Evolutionary conservation across 1,139 yeast species (phyloP).

Genomic region (Hansenula anomala): DNA sequence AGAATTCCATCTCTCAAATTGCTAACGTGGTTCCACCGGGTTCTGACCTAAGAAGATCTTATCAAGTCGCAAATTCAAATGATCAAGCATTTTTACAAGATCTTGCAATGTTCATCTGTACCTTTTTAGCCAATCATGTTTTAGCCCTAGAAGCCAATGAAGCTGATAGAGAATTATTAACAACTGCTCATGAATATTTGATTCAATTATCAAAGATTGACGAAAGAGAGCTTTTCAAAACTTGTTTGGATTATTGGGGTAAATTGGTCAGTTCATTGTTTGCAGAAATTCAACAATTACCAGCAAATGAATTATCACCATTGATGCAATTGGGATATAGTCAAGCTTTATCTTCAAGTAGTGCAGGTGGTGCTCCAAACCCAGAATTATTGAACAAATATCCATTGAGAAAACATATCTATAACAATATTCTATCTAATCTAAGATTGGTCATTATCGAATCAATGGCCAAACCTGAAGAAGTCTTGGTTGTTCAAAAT

Average conservation of each 20-base stretch:
- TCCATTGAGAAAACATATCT: conserved; percentile 83
- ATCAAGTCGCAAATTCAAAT: conserved; percentile 67
- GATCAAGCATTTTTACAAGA: conserved; percentile 96
- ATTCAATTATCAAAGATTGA: conserved; percentile 86
- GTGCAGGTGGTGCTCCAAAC: conserved; percentile 78
- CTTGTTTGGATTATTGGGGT: conserved; percentile 93
- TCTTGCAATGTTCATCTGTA: conserved; percentile 87
- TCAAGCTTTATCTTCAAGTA: conserved; percentile 39
- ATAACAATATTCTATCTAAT: conserved; percentile 68
- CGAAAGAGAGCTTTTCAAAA: conserved; percentile 93
- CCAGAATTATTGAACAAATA: conserved; percentile 71
- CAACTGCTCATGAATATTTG: conserved; percentile 74
- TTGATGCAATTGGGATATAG: conserved; percentile 66
- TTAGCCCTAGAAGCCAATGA: conserved; percentile 64
- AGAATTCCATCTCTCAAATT: conserved; percentile 68
- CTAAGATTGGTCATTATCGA: conserved; percentile 89
- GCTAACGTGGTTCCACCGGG: conserved; percentile 67
- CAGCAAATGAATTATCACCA: conserved; percentile 67
- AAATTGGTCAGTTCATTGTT: conserved; percentile 75
- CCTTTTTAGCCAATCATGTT: conserved; percentile 77
- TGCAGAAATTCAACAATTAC: conserved; percentile 79
- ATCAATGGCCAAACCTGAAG: conserved; percentile 98
- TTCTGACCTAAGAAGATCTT: conserved; percentile 69
- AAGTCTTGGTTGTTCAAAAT: conserved; percentile 91
- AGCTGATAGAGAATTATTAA: conserved; percentile 51